These are phyloP conservation scores for Trichothecium roseum DNA, from an alignment of 2,329 filamentous ascomycete species.

Conservation along the genomic window DNA sequence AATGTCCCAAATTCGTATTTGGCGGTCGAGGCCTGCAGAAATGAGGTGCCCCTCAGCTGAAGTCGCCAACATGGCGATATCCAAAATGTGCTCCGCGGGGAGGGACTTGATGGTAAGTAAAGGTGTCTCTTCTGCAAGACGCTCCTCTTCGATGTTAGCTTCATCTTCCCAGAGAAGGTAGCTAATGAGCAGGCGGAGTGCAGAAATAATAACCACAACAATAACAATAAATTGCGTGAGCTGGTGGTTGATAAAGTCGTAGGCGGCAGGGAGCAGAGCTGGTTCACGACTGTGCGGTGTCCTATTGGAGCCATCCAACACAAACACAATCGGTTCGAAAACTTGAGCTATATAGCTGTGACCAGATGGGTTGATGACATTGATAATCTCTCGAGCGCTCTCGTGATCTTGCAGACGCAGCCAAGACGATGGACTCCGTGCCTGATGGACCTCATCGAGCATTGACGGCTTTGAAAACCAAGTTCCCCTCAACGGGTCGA, in stretches of 20 bases:
- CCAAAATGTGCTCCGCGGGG: constrained; percentile 53
- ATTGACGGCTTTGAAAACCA: constrained; percentile 24
- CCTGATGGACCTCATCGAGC: constrained; percentile 58
- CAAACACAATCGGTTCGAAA: constrained; percentile 65
- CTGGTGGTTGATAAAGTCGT: constrained; percentile 58
- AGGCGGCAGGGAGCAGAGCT: constrained; percentile 27
- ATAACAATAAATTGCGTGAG: constrained; percentile 49
- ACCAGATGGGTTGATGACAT: constrained; percentile 60
- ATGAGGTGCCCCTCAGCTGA: constrained; percentile 55
- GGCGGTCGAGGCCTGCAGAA: constrained; percentile 60
- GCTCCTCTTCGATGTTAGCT: constrained; percentile 31
- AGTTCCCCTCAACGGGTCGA: constrained; percentile 10
- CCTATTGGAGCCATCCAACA: constrained; percentile 58
- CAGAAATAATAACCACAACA: constrained; percentile 51
- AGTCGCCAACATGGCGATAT: constrained; percentile 55
- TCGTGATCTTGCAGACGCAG: constrained; percentile 68
- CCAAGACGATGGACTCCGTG: constrained; percentile 68
- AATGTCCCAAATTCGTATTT: constrained; percentile 56
- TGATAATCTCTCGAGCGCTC: constrained; percentile 65
- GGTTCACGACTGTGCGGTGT: constrained; percentile 36
- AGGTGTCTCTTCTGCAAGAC: constrained; percentile 32
- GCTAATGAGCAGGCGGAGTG: constrained; percentile 61
- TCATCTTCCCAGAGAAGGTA: constrained; percentile 61
- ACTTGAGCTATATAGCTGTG: constrained; percentile 65
- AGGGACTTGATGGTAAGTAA: constrained; percentile 51